Conservation (phyloP, 108 stramenopile genomes). For the Epipyxis sp. region DNA sequence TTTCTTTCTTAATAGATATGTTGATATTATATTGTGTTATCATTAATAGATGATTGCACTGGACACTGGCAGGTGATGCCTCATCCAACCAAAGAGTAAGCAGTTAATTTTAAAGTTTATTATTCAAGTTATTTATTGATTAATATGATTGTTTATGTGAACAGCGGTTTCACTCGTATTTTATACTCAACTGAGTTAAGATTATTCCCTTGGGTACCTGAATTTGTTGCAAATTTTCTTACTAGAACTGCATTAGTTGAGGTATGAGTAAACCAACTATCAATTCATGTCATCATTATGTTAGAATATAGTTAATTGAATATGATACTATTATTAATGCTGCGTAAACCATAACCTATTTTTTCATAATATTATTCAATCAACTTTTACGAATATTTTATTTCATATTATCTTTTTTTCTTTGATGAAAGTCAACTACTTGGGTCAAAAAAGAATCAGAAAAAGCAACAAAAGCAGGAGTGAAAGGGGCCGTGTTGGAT, state of each 20-base stretch:
- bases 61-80: conserved; percentile 19
- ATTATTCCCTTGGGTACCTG: background rate
- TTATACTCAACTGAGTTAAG: conserved; percentile 3
- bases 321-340: too few relatives aligned
- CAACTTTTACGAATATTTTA: background rate
- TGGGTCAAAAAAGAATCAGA: background rate
- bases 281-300: too few relatives aligned
- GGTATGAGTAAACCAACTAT: too few relatives aligned
- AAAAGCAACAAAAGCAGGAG: background rate
- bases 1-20: background rate
- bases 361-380: too few relatives aligned
- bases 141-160: background rate
- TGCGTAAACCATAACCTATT: too few relatives aligned
- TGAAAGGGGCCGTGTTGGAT: background rate
- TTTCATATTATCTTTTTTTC: background rate
- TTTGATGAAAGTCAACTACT: background rate
- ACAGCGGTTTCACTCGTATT: background rate
- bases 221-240: conserved; percentile 5
- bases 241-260: conserved; percentile 12
- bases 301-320: too few relatives aligned
- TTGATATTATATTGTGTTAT: background rate
- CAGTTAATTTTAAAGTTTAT: background rate
- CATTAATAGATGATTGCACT: conserved; percentile 17
- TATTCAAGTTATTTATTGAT: background rate
- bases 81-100: conserved; percentile 14